Evolutionary conservation across 441 rosid species (phyloP).

Genomic region (Erodium chrysanthum): DNA sequence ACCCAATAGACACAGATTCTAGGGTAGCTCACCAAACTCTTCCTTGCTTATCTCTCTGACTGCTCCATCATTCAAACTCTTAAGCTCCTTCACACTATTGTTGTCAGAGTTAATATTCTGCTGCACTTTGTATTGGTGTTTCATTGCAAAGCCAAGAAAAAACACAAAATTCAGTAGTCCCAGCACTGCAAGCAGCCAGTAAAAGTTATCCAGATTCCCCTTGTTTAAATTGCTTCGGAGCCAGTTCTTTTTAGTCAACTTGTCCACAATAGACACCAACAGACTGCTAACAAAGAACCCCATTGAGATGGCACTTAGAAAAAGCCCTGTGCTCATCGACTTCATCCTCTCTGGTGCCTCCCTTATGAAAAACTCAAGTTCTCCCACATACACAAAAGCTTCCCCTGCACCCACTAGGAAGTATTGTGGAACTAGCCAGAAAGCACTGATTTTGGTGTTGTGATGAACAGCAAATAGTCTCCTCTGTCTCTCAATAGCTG

Average conservation of each 20-base stretch:
- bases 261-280: constrained; percentile 43
- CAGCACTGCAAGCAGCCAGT: constrained; percentile 61
- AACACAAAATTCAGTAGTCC: constrained; percentile 49
- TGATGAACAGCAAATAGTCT: constrained; percentile 27
- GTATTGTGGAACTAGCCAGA: constrained; percentile 36
- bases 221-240: constrained; percentile 54
- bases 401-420: constrained; percentile 39
- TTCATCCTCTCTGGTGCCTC: constrained; percentile 40
- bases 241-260: constrained; percentile 48
- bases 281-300: constrained; percentile 48
- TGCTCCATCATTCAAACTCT: constrained; percentile 18
- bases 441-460: constrained; percentile 17
- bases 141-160: constrained; percentile 44
- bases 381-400: constrained; percentile 41
- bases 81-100: constrained; percentile 23
- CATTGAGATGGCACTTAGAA: constrained; percentile 43
- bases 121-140: constrained; percentile 56
- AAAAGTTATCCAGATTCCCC: constrained; percentile 51
- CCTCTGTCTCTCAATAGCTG: constrained; percentile 48
- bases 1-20: background rate
- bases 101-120: constrained; percentile 16
- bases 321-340: constrained; percentile 31
- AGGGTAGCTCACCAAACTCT: background rate
- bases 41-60: constrained; percentile 14
- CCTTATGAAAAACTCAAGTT: constrained; percentile 41